Evolutionary conservation across 257 asterid species (phyloP), one percentile per base, ranked within the genome.

Genomic region (Salvia hispanica): DNA sequence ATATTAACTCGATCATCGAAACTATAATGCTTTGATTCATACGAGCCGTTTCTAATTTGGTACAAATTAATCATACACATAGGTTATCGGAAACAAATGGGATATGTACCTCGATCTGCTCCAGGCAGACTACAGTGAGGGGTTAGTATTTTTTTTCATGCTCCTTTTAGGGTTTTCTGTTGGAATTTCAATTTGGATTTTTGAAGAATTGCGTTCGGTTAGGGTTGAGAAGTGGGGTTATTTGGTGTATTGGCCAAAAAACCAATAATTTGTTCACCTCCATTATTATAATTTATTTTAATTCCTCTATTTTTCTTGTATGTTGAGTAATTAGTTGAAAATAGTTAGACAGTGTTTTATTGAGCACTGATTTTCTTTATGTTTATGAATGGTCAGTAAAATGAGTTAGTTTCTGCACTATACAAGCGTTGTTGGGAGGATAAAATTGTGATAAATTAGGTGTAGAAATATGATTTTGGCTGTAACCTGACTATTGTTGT

Each of bases 11-110:
- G 44, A 3, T 60, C 3, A 39, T 8, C 21, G 4, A 8, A 6
- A 10, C 4, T 42, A 15, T 9, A 6, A 16, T 9, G 28, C 37
- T 53, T 43, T 42, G 62, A 58, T 59, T 60, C 47, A 9, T 52
- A 4, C 18, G 13, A 9, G 13, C 2, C 21, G 39, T 42, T 42
- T 62, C 28, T 53, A 3, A 14, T 45, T 21, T n/a, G 14, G 34
- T 2, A 15, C 14, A 9, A n/a, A 8, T 25, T 25, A 25, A 25
- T 25, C 31, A 2, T 25, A 21, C 25, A 37, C 51, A 3, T 31
- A 71, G 75, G 75, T 71, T 25, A 71, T 71, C 40, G 75, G 75
- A 40, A 71, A 71, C 64, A 71, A 71, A 62, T 71, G 75, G 75
- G 75, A 71, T 57, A 71, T 51, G 63, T 71, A 71, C 56, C 75